Evolutionary conservation across 202 grass and related monocot genomes (phyloP).

Genomic region (Zoysia matrella): DNA sequence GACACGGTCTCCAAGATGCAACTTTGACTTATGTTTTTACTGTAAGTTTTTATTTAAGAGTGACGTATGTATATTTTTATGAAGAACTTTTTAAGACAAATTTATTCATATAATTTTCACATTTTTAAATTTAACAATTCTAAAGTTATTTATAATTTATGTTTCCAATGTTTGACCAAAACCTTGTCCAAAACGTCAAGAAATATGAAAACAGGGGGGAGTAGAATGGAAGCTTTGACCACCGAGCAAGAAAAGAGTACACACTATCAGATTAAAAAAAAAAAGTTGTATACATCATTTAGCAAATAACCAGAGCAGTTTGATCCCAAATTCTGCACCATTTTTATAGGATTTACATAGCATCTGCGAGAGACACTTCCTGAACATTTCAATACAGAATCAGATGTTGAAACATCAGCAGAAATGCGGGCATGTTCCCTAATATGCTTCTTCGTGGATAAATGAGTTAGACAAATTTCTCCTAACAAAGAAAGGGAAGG

Average conservation of each 20-base stretch:
- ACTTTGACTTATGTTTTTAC: no score
- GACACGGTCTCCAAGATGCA: no score
- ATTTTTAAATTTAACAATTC: no score
- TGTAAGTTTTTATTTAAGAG: no score
- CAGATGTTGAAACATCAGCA: neutral
- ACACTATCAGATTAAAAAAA: slow-evolving; percentile 1
- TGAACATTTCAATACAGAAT: neutral
- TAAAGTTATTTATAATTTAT: no score
- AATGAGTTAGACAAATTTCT: neutral
- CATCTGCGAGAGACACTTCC: neutral
- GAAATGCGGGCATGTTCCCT: neutral
- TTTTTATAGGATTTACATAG: neutral
- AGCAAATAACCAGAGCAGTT: neutral
- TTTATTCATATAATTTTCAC: no score
- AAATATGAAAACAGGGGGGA: no score
- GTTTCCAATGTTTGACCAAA: no score
- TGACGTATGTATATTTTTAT: no score
- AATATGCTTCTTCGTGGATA: neutral
- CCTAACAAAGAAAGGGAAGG: neutral
- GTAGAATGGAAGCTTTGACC: neutral
- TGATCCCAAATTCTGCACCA: neutral
- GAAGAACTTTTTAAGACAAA: no score
- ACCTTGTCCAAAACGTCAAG: no score
- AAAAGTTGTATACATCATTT: neutral
- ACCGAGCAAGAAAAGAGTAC: neutral